Percentiles rank a stretch among this genome's conserved stretches.
Evolutionary conservation across 768 basidiomycete species (phyloP).

Genomic region (Lactarius psammicola): DNA sequence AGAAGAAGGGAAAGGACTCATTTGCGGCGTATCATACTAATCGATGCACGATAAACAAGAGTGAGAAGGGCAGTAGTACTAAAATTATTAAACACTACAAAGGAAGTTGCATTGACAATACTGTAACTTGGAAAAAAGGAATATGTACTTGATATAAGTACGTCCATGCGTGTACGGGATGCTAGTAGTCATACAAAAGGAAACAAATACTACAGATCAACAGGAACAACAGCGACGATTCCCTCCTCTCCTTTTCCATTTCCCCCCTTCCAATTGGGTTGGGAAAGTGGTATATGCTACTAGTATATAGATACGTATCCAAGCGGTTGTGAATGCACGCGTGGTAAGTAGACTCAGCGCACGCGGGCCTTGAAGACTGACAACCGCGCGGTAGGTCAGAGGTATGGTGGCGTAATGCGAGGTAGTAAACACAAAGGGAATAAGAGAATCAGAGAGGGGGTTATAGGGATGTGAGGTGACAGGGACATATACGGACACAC

Average conservation of each 20-base stretch:
- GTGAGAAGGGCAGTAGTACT: too few relatives aligned
- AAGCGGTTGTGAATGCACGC: background rate
- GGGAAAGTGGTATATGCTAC: background rate
- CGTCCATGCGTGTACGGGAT: background rate
- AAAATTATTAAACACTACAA: background rate
- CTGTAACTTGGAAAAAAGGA: too few relatives aligned
- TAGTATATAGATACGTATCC: slow-evolving; percentile 1
- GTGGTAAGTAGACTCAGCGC: background rate
- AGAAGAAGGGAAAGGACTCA: too few relatives aligned
- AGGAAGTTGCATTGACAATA: background rate
- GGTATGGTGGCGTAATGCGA: background rate
- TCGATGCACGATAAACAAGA: too few relatives aligned
- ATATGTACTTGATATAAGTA: background rate
- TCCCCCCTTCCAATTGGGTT: background rate
- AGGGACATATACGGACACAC: background rate
- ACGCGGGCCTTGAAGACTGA: background rate
- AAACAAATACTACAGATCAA: background rate
- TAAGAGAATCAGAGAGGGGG: background rate
- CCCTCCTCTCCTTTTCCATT: background rate
- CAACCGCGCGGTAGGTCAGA: background rate
- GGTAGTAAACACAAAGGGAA: background rate
- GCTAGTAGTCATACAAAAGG: background rate
- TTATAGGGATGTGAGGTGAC: background rate
- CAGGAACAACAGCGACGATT: background rate
- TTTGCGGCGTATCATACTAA: too few relatives aligned